Percentiles rank a stretch among this genome's conserved stretches.
Conservation (phyloP, 2,329 filamentous ascomycete genomes). For the Pseudocercospora macadamiae region DNA sequence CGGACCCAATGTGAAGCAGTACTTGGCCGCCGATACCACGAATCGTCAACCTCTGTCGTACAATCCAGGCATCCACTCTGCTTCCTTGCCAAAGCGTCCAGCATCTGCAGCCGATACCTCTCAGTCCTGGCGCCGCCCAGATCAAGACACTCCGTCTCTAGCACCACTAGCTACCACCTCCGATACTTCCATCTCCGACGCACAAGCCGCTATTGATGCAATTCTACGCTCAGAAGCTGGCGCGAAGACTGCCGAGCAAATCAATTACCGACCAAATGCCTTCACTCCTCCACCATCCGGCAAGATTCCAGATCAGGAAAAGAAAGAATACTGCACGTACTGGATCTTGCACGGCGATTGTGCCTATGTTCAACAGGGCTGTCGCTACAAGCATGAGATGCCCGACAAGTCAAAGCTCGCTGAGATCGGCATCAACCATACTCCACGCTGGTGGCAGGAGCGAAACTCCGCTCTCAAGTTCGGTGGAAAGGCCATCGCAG, state of each 20-base stretch:
- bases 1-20: conserved; percentile 19
- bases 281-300: conserved; percentile 40
- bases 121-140: conserved; percentile 31
- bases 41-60: conserved; percentile 28
- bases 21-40: conserved; percentile 28
- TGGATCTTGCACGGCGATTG: conserved; percentile 88
- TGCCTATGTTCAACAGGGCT: conserved; percentile 82
- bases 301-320: conserved; percentile 46
- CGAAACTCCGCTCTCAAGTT: conserved; percentile 41
- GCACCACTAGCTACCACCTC: not conserved
- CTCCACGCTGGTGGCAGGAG: conserved; percentile 62
- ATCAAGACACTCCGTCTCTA: conserved; percentile 9
- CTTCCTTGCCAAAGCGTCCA: conserved; percentile 14
- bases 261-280: conserved; percentile 30
- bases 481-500: conserved; percentile 22
- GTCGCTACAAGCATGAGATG: conserved; percentile 90
- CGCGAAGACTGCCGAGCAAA: conserved; percentile 32
- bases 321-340: conserved; percentile 83
- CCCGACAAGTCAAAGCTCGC: conserved; percentile 70
- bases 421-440: conserved; percentile 65
- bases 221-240: conserved; percentile 35
- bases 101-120: conserved; percentile 29
- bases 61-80: not conserved
- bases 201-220: conserved; percentile 35
- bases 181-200: conserved; percentile 14